Percentiles rank a stretch among this genome's conserved stretches.
Conservation (phyloP, 2,329 filamentous ascomycete species). For the Colletotrichum falcatum region DNA sequence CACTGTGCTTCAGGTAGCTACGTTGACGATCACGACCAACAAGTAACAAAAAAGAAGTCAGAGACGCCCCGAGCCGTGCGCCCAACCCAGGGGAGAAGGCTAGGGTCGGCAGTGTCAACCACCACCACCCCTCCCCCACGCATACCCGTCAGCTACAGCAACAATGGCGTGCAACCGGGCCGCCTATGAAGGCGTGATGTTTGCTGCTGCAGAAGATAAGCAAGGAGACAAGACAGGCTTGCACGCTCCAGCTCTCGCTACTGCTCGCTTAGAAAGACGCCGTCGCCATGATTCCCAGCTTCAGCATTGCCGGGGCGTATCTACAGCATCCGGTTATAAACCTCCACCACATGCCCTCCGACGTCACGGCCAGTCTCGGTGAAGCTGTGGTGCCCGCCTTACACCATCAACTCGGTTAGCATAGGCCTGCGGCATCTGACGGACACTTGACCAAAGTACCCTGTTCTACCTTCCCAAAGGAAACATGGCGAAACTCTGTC, state of each 20-base stretch:
- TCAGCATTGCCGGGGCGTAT: background rate
- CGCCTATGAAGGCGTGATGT: background rate
- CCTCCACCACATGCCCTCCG: background rate
- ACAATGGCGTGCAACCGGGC: background rate
- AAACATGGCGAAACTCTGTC: slow-evolving; percentile 26
- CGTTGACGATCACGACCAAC: background rate
- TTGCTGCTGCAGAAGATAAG: background rate
- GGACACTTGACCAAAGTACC: slow-evolving; percentile 26
- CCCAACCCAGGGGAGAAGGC: background rate
- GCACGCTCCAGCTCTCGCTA: background rate
- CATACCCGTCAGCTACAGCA: background rate
- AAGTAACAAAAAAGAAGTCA: background rate
- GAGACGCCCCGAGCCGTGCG: background rate
- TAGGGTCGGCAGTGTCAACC: slow-evolving; percentile 19
- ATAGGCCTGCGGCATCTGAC: slow-evolving; percentile 30
- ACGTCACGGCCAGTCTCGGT: slow-evolving; percentile 23
- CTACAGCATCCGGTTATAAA: background rate
- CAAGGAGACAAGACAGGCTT: background rate
- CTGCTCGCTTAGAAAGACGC: background rate
- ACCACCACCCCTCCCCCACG: slow-evolving; percentile 8
- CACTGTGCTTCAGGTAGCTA: background rate
- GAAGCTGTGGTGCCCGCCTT: slow-evolving; percentile 1
- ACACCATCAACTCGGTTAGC: slow-evolving; percentile 18
- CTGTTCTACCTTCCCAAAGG: slow-evolving; percentile 33
- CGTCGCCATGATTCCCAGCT: no score